A percentile compares a stretch with the other conserved stretches of the same genome.
These are phyloP conservation scores for Conticribra weissflogii DNA, from an alignment of 108 stramenopile genomes.

Conservation along the genomic window DNA sequence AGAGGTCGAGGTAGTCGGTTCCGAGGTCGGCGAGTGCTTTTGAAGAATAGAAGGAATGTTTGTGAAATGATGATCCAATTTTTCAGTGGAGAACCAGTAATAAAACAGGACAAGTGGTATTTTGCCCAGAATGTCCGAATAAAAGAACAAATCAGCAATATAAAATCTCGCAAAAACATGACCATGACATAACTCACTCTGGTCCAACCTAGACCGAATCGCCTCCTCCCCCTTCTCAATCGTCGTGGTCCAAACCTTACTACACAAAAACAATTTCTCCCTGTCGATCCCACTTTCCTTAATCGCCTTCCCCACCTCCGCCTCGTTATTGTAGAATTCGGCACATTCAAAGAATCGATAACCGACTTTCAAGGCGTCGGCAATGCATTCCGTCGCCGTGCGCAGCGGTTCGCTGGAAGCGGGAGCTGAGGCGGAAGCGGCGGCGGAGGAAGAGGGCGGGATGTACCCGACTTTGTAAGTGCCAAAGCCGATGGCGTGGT, in stretches of 20 bases:
- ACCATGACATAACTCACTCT: conserved; percentile 36
- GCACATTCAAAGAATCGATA: conserved; percentile 94
- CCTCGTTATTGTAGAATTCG: conserved; percentile 90
- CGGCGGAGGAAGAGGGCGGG: conserved; percentile 79
- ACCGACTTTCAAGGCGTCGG: conserved; percentile 70
- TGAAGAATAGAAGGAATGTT: too few species aligned
- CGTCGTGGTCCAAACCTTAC: conserved; percentile 94
- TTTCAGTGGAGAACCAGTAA: too few species aligned
- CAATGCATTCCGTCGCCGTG: conserved; percentile 80
- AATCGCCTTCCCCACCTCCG: conserved; percentile 84
- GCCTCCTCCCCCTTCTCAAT: conserved; percentile 83
- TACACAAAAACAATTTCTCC: conserved; percentile 83
- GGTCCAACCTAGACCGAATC: conserved; percentile 67
- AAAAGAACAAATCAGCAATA: neutral
- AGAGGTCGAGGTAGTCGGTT: conserved; percentile 90
- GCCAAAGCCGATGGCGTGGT: conserved; percentile 88
- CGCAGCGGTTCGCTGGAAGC: conserved; percentile 30
- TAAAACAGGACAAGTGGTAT: too few species aligned
- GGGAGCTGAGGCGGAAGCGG: conserved; percentile 52
- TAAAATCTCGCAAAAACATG: neutral
- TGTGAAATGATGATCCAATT: too few species aligned
- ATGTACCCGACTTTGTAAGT: conserved; percentile 94
- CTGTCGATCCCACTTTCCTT: conserved; percentile 60
- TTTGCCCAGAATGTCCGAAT: too few species aligned
- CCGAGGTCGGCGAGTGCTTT: conserved; percentile 71